These are phyloP conservation scores for Xeromyces bisporus DNA, from an alignment of 495 filamentous ascomycete species.

Conservation along the genomic window DNA sequence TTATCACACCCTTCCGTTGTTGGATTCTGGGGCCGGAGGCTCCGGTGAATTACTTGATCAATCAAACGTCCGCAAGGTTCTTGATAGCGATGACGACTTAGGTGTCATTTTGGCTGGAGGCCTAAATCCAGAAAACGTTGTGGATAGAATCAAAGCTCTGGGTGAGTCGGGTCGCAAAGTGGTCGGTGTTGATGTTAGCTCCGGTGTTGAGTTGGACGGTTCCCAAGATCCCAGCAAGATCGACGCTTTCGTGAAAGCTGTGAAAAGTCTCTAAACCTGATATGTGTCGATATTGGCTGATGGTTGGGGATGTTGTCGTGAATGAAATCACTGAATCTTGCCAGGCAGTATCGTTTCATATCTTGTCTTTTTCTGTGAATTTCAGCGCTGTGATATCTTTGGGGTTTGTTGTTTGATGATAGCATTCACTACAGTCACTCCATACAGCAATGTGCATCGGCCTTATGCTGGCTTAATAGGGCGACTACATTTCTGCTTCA, in stretches of 20 bases:
- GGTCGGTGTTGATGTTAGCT: constrained; percentile 79
- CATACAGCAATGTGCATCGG: too few species aligned
- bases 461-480: too few species aligned
- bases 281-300: too few species aligned
- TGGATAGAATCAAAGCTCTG: constrained; percentile 37
- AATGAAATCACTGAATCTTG: too few species aligned
- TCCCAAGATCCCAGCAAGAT: constrained; percentile 73
- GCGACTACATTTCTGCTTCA: too few species aligned
- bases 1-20: constrained; percentile 65
- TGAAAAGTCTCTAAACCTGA: too few species aligned
- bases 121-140: constrained; percentile 58
- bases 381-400: too few species aligned
- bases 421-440: too few species aligned
- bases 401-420: too few species aligned
- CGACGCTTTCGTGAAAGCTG: constrained; percentile 55
- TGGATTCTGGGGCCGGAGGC: constrained; percentile 74
- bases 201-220: constrained; percentile 76
- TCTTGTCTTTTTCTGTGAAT: too few species aligned
- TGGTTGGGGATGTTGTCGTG: too few species aligned
- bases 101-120: constrained; percentile 72
- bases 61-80: constrained; percentile 38
- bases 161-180: constrained; percentile 41
- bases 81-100: constrained; percentile 46
- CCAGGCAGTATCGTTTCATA: too few species aligned
- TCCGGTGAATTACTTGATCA: constrained; percentile 62